Evolutionary conservation across 208 protist genomes (phyloP).

Genomic region (Hexamita inflata): DNA sequence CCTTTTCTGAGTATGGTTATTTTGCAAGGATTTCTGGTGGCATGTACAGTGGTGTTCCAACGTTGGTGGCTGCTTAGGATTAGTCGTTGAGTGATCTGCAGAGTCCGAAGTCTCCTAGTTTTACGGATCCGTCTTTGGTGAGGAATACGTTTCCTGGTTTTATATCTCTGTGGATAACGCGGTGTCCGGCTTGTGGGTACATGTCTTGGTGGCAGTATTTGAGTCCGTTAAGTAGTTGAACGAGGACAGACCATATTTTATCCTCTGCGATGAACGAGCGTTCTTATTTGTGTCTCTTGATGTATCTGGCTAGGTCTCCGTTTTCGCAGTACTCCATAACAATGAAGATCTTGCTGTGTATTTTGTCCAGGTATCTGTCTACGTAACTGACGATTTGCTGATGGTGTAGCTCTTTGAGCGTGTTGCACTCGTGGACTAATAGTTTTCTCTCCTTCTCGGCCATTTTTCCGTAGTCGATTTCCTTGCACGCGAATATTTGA

Average conservation of each 20-base stretch:
- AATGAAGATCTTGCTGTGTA: conserved; percentile 32
- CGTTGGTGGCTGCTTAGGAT: conserved; percentile 36
- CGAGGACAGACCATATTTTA: conserved; percentile 29
- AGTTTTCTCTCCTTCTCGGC: conserved; percentile 61
- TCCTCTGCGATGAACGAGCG: conserved; percentile 5
- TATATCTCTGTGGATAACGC: conserved; percentile 47
- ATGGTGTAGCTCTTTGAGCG: neutral
- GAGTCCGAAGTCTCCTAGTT: conserved; percentile 54
- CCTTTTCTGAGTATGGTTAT: conserved; percentile 43
- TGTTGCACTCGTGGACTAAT: conserved; percentile 59
- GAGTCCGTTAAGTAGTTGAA: conserved; percentile 34
- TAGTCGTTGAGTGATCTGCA: conserved; percentile 34
- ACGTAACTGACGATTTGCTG: conserved; percentile 22
- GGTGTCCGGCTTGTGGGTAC: neutral
- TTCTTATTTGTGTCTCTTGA: conserved; percentile 23
- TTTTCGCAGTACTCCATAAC: conserved; percentile 43
- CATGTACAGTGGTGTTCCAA: conserved; percentile 54
- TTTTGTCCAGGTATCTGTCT: conserved; percentile 35
- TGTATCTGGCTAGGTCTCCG: conserved; percentile 31
- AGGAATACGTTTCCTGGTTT: conserved; percentile 54
- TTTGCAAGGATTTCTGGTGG: conserved; percentile 40
- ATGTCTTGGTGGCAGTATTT: conserved; percentile 36
- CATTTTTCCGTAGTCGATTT: conserved; percentile 59
- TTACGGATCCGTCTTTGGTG: conserved; percentile 30
- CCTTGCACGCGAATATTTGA: conserved; percentile 38